phyloP scores from a whole-genome alignment of 129 eudicot species.

The Flaveria ramosissima region DNA sequence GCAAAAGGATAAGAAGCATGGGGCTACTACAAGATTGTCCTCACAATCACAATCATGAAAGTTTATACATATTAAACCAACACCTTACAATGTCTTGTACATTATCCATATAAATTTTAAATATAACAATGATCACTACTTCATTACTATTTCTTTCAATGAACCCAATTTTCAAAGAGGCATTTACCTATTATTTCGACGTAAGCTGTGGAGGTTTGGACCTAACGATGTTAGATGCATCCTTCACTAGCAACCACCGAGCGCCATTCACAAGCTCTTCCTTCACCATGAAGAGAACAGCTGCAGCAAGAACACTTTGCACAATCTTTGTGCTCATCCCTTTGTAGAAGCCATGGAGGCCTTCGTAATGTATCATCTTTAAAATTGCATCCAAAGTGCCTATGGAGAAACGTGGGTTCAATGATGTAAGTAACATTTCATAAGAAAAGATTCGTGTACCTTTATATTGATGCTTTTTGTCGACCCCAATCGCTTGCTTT shows the following conservation, averaged over 20 bases:
- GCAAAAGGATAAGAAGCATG: slow-evolving; percentile 32
- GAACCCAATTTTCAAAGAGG: slow-evolving; percentile 8
- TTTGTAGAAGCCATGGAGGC: slow-evolving; percentile 76
- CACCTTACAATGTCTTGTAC: slow-evolving; percentile 31
- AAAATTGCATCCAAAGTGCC: slow-evolving; percentile 83
- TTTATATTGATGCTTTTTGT: slow-evolving; percentile 81
- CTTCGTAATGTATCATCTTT: slow-evolving; percentile 92
- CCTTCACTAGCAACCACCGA: slow-evolving; percentile 64
- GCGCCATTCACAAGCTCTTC: slow-evolving; percentile 88
- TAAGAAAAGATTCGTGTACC: slow-evolving; percentile 37
- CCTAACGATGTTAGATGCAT: slow-evolving; percentile 36
- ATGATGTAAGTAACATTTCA: slow-evolving; percentile 12
- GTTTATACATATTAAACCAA: slow-evolving; percentile 32
- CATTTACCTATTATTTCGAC: slow-evolving; percentile 14
- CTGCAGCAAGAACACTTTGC: slow-evolving; percentile 98
- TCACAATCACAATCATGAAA: slow-evolving; percentile 27
- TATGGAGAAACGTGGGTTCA: slow-evolving; percentile 25
- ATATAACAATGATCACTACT: slow-evolving; percentile 30
- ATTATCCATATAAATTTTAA: slow-evolving; percentile 27
- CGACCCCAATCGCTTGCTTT: slow-evolving; percentile 68
- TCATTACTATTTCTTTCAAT: slow-evolving; percentile 20
- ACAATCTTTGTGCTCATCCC: slow-evolving; percentile 95
- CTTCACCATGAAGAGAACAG: slow-evolving; percentile 90
- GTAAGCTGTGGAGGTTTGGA: slow-evolving; percentile 25
- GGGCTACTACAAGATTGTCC: slow-evolving; percentile 30